A percentile compares a stretch with the other conserved stretches of the same genome.
Evolutionary conservation across 2,329 filamentous ascomycete species (phyloP).

Genomic region (Chaetomium strumarium): DNA sequence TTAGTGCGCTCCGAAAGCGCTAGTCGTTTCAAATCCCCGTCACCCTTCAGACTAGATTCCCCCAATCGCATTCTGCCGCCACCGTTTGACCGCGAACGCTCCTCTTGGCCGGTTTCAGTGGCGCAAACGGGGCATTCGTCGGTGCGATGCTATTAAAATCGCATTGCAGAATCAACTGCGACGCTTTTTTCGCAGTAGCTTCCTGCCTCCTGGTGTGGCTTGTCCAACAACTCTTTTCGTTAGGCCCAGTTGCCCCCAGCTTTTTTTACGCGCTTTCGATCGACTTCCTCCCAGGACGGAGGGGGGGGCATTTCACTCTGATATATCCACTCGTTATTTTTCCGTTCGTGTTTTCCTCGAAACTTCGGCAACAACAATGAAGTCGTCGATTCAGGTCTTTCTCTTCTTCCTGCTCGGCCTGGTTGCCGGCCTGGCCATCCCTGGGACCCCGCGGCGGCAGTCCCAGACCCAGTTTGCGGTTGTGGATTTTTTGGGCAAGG

Average conservation of each 20-base stretch:
- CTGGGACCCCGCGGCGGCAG: background rate
- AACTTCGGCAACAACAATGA: constrained; percentile 6
- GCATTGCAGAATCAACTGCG: too few species aligned
- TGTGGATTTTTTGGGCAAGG: constrained; percentile 3
- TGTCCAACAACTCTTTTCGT: background rate
- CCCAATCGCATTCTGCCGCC: background rate
- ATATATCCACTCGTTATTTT: background rate
- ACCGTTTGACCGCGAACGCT: background rate
- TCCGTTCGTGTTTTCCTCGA: background rate
- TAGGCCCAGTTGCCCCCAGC: background rate
- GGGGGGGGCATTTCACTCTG: background rate
- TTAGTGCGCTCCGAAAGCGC: background rate
- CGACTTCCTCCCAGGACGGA: background rate
- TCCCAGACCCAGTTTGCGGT: background rate
- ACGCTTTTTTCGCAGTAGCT: too few species aligned
- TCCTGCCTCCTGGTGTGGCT: background rate
- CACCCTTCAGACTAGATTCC: constrained; percentile 4
- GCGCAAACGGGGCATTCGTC: background rate
- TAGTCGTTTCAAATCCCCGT: constrained; percentile 1
- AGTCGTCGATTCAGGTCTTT: constrained; percentile 6
- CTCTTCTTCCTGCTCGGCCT: constrained; percentile 14
- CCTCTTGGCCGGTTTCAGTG: constrained; percentile 3
- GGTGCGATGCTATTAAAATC: background rate
- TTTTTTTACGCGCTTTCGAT: background rate
- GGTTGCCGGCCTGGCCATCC: constrained; percentile 16